Evolutionary conservation across 345 rosid species (phyloP).

Genomic region (Hypericum androsaemum): DNA sequence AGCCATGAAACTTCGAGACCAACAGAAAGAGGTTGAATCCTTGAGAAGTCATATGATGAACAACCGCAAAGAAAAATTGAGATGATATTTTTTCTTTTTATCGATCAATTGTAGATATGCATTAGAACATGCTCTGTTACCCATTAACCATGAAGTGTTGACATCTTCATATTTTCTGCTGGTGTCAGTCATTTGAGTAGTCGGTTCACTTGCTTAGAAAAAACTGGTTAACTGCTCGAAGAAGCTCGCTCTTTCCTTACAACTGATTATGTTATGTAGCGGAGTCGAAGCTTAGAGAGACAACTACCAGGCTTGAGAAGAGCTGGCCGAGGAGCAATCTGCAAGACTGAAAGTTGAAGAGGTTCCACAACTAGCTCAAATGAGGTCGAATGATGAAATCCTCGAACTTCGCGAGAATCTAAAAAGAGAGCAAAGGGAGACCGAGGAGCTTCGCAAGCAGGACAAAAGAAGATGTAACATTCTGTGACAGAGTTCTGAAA

Average conservation of each 20-base stretch:
- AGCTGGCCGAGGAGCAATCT: constrained; percentile 70
- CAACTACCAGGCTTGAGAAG: constrained; percentile 56
- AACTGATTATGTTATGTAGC: constrained; percentile 22
- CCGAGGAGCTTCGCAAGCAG: constrained; percentile 46
- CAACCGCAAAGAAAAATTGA: constrained; percentile 61
- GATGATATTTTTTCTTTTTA: no score
- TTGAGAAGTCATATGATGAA: constrained; percentile 44
- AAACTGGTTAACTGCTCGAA: neutral
- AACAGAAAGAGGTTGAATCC: no score
- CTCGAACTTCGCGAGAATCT: constrained; percentile 61
- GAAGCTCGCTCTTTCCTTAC: neutral
- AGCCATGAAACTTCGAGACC: no score
- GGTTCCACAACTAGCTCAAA: constrained; percentile 44
- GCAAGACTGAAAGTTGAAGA: constrained; percentile 62
- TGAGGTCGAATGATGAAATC: constrained; percentile 62
- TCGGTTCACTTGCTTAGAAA: no score
- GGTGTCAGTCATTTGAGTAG: no score
- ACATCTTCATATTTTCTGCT: no score
- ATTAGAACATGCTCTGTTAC: no score
- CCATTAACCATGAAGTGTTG: no score
- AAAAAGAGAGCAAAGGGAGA: constrained; percentile 54
- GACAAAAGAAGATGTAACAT: constrained; percentile 44
- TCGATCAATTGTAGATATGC: no score
- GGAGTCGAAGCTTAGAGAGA: constrained; percentile 67
- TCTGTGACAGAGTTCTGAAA: no score